phyloP scores from a whole-genome alignment of 2,329 filamentous ascomycete genomes.

The Rhexocercosporidium sp. region DNA sequence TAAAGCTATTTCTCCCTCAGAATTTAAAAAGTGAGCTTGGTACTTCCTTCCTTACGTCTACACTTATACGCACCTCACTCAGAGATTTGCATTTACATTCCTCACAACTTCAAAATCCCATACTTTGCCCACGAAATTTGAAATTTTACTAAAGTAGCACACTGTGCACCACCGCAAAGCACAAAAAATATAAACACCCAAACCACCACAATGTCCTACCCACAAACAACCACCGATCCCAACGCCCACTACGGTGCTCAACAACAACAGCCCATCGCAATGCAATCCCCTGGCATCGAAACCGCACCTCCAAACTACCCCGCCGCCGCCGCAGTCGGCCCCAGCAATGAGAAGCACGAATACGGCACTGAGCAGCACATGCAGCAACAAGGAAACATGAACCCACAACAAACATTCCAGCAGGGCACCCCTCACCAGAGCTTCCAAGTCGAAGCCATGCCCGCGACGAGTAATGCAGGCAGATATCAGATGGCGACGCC shows the following conservation, averaged over 20 bases:
- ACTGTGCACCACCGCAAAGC: background rate
- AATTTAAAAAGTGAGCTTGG: background rate
- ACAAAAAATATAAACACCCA: background rate
- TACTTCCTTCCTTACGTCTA: background rate
- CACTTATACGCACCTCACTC: background rate
- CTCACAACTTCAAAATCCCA: background rate
- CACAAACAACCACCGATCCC: background rate
- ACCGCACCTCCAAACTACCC: slow-evolving; percentile 15
- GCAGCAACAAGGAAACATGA: background rate
- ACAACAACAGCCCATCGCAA: background rate
- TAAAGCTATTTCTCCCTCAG: background rate
- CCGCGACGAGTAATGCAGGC: background rate
- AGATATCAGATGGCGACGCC: slow-evolving; percentile 28
- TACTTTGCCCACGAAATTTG: background rate
- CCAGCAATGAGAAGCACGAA: slow-evolving; percentile 17
- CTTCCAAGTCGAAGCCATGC: background rate
- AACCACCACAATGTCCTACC: background rate
- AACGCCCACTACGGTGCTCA: background rate
- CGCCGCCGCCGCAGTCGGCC: background rate
- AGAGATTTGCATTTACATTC: background rate
- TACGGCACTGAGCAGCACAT: background rate
- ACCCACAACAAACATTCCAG: slow-evolving; percentile 5
- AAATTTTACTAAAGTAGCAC: background rate
- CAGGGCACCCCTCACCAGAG: slow-evolving; percentile 5
- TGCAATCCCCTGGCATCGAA: slow-evolving; percentile 12